Percentiles rank a stretch among this genome's conserved stretches.
Conservation (phyloP, 345 rosid genomes). For the Iberis pinnata region DNA sequence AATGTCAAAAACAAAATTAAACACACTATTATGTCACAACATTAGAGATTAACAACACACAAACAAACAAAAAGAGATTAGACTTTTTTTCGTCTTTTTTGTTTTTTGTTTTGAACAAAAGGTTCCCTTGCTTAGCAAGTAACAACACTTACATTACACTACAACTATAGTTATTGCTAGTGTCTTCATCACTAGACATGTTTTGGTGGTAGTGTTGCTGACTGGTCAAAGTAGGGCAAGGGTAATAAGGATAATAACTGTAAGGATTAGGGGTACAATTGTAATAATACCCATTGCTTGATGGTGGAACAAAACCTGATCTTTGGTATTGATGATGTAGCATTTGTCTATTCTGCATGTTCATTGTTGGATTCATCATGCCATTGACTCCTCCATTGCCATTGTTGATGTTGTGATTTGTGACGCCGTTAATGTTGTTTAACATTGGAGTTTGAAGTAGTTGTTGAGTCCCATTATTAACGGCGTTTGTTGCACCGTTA, state of each 20-base stretch:
- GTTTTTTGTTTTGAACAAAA: neutral
- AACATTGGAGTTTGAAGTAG: slow-evolving; percentile 37
- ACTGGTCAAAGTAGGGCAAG: slow-evolving; percentile 6
- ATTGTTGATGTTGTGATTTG: slow-evolving; percentile 33
- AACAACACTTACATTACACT: slow-evolving; percentile 24
- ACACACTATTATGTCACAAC: neutral
- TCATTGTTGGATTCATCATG: slow-evolving; percentile 30
- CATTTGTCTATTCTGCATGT: slow-evolving; percentile 42
- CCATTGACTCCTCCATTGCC: slow-evolving; percentile 13
- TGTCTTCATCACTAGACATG: slow-evolving; percentile 20
- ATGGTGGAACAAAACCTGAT: slow-evolving; percentile 41
- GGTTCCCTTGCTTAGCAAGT: slow-evolving; percentile 11
- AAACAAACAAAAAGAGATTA: neutral
- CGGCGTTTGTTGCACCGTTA: slow-evolving; percentile 25
- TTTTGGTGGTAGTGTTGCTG: slow-evolving; percentile 28
- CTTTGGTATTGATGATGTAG: slow-evolving; percentile 45
- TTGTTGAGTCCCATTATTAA: slow-evolving; percentile 25
- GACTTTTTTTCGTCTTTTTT: no score
- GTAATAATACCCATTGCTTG: slow-evolving; percentile 56
- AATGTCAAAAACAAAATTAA: neutral
- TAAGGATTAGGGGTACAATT: slow-evolving; percentile 35
- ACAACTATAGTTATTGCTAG: slow-evolving; percentile 17
- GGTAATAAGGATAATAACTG: slow-evolving; percentile 33
- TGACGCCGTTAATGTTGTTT: slow-evolving; percentile 43
- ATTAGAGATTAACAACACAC: neutral